Evolutionary conservation across 352 stramenopile species (phyloP).

Genomic region (Phytophthora colocasiae): DNA sequence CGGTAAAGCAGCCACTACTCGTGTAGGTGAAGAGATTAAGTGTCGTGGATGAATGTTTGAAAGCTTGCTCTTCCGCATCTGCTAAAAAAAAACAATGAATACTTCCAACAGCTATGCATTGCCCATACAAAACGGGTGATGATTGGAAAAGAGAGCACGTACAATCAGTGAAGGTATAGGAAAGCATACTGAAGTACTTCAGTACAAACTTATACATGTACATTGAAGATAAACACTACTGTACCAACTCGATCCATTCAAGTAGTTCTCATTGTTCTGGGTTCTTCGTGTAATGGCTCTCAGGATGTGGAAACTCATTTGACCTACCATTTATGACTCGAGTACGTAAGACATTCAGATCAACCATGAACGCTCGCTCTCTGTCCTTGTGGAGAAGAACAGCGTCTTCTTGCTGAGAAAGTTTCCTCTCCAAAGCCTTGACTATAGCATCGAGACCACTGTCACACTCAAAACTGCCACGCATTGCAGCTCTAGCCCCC

Average conservation of each 20-base stretch:
- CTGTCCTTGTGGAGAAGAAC: conserved; percentile 35
- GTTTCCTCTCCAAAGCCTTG: conserved; percentile 24
- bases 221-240: no score
- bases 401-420: conserved; percentile 24
- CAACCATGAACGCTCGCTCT: conserved; percentile 22
- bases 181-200: no score
- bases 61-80: no score
- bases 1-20: not conserved
- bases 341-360: conserved; percentile 15
- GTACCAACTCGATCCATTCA: no score
- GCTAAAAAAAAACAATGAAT: no score
- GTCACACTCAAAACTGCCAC: not conserved
- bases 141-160: no score
- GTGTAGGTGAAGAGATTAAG: conserved; percentile 8
- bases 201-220: no score
- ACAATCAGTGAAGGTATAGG: no score
- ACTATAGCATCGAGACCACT: conserved; percentile 26
- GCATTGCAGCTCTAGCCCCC: not conserved
- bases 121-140: no score
- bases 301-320: conserved; percentile 16
- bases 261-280: no score
- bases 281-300: conserved; percentile 27
- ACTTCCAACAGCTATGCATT: no score
- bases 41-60: no score
- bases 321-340: not conserved